Percentiles rank a stretch among this genome's conserved stretches.
phyloP scores from a whole-genome alignment of 1,284 basidiomycete species.

The Ganoderma resinaceum region DNA sequence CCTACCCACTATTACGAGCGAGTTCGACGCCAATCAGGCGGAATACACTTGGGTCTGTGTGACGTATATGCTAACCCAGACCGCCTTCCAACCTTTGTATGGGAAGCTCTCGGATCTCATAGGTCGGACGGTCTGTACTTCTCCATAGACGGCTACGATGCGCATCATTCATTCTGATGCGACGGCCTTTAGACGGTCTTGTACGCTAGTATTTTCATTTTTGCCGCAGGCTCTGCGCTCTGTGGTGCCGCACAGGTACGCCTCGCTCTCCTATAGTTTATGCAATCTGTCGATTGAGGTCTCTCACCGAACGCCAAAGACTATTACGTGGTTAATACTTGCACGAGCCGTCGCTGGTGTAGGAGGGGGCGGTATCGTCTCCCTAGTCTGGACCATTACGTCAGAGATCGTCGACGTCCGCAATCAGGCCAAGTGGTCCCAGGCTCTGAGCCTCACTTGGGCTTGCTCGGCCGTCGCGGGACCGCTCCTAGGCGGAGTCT shows the following conservation, averaged over 20 bases:
- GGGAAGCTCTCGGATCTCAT: constrained; percentile 79
- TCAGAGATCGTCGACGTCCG: constrained; percentile 76
- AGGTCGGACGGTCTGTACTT: constrained; percentile 65
- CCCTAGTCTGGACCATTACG: constrained; percentile 83
- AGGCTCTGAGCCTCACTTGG: constrained; percentile 83
- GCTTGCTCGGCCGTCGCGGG: constrained; percentile 82
- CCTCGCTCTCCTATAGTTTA: constrained; percentile 2
- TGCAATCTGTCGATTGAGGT: not conserved
- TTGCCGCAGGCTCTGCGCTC: constrained; percentile 73
- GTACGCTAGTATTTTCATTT: constrained; percentile 72
- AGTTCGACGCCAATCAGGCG: constrained; percentile 66
- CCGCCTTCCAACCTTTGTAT: constrained; percentile 81
- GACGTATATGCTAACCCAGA: constrained; percentile 83
- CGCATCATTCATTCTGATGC: constrained; percentile 23
- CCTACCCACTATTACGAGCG: constrained; percentile 75
- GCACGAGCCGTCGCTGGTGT: constrained; percentile 69
- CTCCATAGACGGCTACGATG: constrained; percentile 15
- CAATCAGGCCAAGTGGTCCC: constrained; percentile 80
- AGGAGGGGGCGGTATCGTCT: constrained; percentile 83
- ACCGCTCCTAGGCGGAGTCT: constrained; percentile 77
- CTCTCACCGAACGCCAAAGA: constrained; percentile 46
- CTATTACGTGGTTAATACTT: constrained; percentile 63
- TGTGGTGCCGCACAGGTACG: constrained; percentile 73
- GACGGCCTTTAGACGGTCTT: constrained; percentile 58
- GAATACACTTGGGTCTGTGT: constrained; percentile 88